Conservation (phyloP, 2,329 filamentous ascomycete species). For the Leptographium lundbergii region DNA sequence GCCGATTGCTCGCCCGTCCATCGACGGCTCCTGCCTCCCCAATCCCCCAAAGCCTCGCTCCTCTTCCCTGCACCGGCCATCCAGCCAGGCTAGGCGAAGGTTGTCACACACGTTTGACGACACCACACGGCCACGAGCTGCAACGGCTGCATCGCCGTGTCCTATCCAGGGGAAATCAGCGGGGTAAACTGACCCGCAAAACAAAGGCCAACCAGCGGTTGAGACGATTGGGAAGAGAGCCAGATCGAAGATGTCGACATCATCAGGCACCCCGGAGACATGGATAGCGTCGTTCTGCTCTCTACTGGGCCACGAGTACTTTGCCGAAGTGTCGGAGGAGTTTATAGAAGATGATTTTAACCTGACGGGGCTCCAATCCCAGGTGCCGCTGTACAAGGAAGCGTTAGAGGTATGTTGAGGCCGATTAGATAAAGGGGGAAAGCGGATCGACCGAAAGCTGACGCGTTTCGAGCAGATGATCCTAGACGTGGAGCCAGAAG, state of each 20-base stretch:
- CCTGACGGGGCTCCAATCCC: slow-evolving; percentile 83
- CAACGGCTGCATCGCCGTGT: not conserved
- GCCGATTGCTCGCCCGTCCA: not conserved
- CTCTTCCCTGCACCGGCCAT: not conserved
- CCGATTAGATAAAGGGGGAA: not conserved
- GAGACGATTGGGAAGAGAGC: not conserved
- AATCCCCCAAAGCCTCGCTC: not conserved
- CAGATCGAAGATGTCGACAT: slow-evolving; percentile 39
- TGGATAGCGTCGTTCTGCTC: slow-evolving; percentile 98
- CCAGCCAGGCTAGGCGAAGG: not conserved
- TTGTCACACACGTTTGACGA: not conserved
- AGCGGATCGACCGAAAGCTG: not conserved
- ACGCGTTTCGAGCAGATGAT: slow-evolving; percentile 55
- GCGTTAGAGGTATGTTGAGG: slow-evolving; percentile 57
- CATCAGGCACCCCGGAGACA: slow-evolving; percentile 59
- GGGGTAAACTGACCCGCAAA: slow-evolving; percentile 3
- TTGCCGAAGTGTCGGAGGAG: slow-evolving; percentile 95
- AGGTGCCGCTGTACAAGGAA: slow-evolving; percentile 98
- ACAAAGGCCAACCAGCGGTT: not conserved
- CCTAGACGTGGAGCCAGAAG: slow-evolving; percentile 91
- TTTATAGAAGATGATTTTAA: slow-evolving; percentile 99
- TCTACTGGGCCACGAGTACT: slow-evolving; percentile 93
- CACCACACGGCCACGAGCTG: not conserved
- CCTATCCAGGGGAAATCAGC: not conserved
- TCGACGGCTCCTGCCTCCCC: not conserved